These are phyloP conservation scores for Trichoderma sp. DNA, from an alignment of 2,329 filamentous ascomycete species.

Conservation along the genomic window DNA sequence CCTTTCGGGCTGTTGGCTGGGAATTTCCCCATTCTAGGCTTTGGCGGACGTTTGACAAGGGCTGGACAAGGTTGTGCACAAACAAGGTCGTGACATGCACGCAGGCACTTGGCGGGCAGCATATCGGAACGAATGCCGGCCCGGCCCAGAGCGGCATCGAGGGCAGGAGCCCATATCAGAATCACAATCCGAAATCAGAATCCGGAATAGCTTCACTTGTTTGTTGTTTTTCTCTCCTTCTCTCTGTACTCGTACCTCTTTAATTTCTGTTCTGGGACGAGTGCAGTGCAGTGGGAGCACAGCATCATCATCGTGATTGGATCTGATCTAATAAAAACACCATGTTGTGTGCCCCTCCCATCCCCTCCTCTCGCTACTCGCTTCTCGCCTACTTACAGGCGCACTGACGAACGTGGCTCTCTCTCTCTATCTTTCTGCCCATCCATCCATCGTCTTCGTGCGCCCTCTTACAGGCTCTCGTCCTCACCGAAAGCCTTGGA, in stretches of 20 bases:
- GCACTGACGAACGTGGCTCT: background rate
- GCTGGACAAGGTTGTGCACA: background rate
- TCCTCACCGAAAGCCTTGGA: background rate
- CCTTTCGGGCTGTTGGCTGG: background rate
- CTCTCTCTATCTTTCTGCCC: background rate
- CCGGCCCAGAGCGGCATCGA: background rate
- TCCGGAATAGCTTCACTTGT: background rate
- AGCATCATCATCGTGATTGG: background rate
- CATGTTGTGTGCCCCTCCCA: background rate
- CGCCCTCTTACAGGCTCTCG: background rate
- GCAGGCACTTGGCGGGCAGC: background rate
- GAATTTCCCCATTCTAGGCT: too few relatives aligned
- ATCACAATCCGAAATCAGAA: background rate
- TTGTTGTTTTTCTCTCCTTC: background rate
- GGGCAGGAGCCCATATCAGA: background rate
- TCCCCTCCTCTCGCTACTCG: background rate
- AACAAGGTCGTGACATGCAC: background rate
- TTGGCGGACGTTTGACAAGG: background rate
- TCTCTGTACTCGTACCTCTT: background rate
- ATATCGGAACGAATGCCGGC: conserved; percentile 20
- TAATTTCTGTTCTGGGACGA: background rate
- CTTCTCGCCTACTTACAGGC: background rate
- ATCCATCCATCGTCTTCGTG: background rate
- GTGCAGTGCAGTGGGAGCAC: background rate
- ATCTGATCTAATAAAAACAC: background rate